Conservation (phyloP, 495 filamentous ascomycete species). For the Saxophila tyrrhenica region DNA sequence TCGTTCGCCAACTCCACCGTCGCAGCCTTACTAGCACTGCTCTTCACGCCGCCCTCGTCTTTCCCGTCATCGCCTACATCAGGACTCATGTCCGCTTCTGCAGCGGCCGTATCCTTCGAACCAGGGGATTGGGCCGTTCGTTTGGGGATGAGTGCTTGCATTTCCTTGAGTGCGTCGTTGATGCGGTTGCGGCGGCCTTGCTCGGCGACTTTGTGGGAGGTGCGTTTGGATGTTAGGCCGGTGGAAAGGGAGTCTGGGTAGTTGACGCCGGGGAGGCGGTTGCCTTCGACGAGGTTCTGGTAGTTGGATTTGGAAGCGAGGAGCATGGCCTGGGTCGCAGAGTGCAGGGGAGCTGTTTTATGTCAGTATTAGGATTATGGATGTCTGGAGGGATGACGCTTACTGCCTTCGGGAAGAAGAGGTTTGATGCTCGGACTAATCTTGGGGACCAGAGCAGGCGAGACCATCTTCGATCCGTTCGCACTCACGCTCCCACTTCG, state of each 20-base stretch:
- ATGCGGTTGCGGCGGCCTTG: conserved; percentile 92
- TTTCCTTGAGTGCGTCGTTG: conserved; percentile 86
- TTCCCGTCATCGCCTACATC: conserved; percentile 26
- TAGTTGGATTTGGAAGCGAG: conserved; percentile 94
- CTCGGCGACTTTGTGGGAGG: conserved; percentile 94
- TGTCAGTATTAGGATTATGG: conserved; percentile 3
- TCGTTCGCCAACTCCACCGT: conserved; percentile 93
- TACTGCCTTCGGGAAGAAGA: conserved; percentile 64
- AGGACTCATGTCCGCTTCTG: conserved; percentile 7
- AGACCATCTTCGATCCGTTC: conserved; percentile 61
- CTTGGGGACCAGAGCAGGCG: conserved; percentile 76
- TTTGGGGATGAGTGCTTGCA: conserved; percentile 65
- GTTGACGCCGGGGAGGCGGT: conserved; percentile 72
- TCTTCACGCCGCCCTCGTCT: conserved; percentile 37
- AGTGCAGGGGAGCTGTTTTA: conserved; percentile 37
- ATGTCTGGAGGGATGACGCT: conserved; percentile 30
- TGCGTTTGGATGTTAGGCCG: conserved; percentile 89
- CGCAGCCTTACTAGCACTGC: conserved; percentile 78
- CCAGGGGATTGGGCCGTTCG: conserved; percentile 4
- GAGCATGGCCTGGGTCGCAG: conserved; percentile 69
- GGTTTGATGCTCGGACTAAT: conserved; percentile 95
- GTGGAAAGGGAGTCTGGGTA: conserved; percentile 87
- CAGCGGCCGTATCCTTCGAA: background rate
- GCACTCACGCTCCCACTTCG: conserved; percentile 38
- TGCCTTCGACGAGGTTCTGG: conserved; percentile 93